These are phyloP conservation scores for Chalara sp. DNA, from an alignment of 2,329 filamentous ascomycete genomes.

Conservation along the genomic window DNA sequence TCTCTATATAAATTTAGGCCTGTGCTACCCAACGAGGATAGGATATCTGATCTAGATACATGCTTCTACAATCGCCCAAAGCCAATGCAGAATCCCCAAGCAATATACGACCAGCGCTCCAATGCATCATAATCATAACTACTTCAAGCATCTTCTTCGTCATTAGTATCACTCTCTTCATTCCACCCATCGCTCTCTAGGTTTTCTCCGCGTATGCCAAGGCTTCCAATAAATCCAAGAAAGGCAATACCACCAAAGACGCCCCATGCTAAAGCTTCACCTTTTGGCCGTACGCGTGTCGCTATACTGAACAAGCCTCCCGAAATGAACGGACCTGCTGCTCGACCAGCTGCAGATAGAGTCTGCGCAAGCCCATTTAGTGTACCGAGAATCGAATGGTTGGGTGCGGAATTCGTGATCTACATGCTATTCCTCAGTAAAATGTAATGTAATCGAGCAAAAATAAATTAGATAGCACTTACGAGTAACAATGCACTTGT, in stretches of 20 bases:
- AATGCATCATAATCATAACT: too few species aligned
- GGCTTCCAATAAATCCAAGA: constrained; percentile 71
- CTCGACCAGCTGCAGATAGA: constrained; percentile 81
- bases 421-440: constrained; percentile 27
- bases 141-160: constrained; percentile 13
- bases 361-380: constrained; percentile 93
- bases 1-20: too few species aligned
- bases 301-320: constrained; percentile 81
- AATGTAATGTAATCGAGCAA: not conserved
- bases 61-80: too few species aligned
- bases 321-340: constrained; percentile 81
- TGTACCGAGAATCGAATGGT: constrained; percentile 77
- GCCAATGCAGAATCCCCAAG: too few species aligned
- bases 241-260: constrained; percentile 80
- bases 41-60: too few species aligned
- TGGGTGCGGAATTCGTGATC: constrained; percentile 91
- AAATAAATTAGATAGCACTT: constrained; percentile 29
- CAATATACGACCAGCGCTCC: too few species aligned
- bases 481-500: constrained; percentile 86
- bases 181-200: constrained; percentile 50
- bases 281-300: constrained; percentile 66
- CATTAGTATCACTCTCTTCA: constrained; percentile 16
- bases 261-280: constrained; percentile 80
- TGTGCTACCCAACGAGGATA: too few species aligned
- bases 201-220: constrained; percentile 62